Evolutionary conservation across 805 yeast genomes (phyloP).

Genomic region (Starmerella floris): DNA sequence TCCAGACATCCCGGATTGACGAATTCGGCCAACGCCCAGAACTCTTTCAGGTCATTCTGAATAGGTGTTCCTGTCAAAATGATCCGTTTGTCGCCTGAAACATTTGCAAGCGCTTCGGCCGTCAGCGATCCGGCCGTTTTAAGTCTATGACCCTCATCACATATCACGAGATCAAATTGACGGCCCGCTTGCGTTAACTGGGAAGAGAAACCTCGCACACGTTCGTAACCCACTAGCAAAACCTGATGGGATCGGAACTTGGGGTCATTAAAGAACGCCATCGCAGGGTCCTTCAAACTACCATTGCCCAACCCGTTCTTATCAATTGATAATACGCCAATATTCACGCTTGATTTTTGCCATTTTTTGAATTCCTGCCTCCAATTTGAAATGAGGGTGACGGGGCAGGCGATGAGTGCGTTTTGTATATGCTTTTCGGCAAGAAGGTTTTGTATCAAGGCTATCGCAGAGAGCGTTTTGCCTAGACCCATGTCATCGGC

Average conservation of each 20-base stretch:
- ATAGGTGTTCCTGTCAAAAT: slow-evolving; percentile 83
- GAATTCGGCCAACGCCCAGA: slow-evolving; percentile 66
- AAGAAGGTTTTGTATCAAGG: slow-evolving; percentile 70
- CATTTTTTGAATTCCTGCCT: slow-evolving; percentile 76
- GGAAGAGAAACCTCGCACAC: slow-evolving; percentile 37
- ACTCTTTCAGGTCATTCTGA: slow-evolving; percentile 81
- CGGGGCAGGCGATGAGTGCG: slow-evolving; percentile 79
- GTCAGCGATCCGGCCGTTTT: slow-evolving; percentile 65
- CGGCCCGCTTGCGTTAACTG: slow-evolving; percentile 4
- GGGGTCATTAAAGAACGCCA: slow-evolving; percentile 35
- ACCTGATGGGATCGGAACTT: slow-evolving; percentile 68
- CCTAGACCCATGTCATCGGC: slow-evolving; percentile 99
- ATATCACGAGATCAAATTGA: slow-evolving; percentile 55
- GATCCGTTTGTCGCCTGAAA: slow-evolving; percentile 45
- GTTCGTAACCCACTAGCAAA: slow-evolving; percentile 78
- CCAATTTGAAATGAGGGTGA: slow-evolving; percentile 81
- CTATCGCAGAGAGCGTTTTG: slow-evolving; percentile 72
- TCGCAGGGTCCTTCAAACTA: slow-evolving; percentile 10
- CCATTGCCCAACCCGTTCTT: slow-evolving; percentile 26
- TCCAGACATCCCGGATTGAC: slow-evolving; percentile 78
- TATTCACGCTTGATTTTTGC: slow-evolving; percentile 41
- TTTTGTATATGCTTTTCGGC: slow-evolving; percentile 36
- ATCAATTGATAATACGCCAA: slow-evolving; percentile 52
- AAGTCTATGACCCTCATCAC: slow-evolving; percentile 92
- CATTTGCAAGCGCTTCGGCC: slow-evolving; percentile 43